phyloP scores from a whole-genome alignment of 495 filamentous ascomycete genomes.

The Podospora appendiculata region DNA sequence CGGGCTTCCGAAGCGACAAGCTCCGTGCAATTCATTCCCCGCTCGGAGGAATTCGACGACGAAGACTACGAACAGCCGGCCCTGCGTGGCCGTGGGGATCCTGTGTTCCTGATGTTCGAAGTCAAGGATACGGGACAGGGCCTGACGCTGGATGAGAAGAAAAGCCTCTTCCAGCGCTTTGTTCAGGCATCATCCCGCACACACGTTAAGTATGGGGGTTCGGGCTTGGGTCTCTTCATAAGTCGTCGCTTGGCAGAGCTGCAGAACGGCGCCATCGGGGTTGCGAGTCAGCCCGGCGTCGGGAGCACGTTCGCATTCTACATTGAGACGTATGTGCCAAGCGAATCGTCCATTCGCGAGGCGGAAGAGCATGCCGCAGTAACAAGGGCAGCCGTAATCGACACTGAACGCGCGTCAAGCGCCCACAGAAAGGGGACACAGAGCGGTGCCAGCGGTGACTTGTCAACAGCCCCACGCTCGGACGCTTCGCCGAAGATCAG shows the following conservation, averaged over 20 bases:
- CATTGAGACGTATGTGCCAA: constrained; percentile 50
- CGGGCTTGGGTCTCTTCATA: constrained; percentile 72
- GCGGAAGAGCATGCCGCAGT: constrained; percentile 12
- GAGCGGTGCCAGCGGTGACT: not conserved
- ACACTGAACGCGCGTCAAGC: not conserved
- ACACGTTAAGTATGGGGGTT: constrained; percentile 68
- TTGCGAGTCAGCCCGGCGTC: constrained; percentile 54
- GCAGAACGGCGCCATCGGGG: constrained; percentile 70
- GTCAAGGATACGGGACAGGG: constrained; percentile 71
- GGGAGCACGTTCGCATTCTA: constrained; percentile 79
- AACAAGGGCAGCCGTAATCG: not conserved
- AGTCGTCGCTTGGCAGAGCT: constrained; percentile 63
- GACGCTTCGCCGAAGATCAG: constrained; percentile 15
- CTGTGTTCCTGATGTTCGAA: constrained; percentile 56
- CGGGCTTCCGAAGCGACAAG: constrained; percentile 24
- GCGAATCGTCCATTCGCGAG: constrained; percentile 17
- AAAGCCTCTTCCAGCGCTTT: constrained; percentile 65
- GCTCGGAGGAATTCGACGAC: constrained; percentile 10
- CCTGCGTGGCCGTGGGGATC: constrained; percentile 12
- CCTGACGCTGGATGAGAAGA: constrained; percentile 57
- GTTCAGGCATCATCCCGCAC: constrained; percentile 68
- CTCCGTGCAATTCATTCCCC: constrained; percentile 28
- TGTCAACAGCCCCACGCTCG: not conserved
- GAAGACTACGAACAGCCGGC: constrained; percentile 10
- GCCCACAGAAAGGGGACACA: not conserved